Base-by-base conservation (phyloP, 306 rosid species). In the Comarum palustre region DNA sequence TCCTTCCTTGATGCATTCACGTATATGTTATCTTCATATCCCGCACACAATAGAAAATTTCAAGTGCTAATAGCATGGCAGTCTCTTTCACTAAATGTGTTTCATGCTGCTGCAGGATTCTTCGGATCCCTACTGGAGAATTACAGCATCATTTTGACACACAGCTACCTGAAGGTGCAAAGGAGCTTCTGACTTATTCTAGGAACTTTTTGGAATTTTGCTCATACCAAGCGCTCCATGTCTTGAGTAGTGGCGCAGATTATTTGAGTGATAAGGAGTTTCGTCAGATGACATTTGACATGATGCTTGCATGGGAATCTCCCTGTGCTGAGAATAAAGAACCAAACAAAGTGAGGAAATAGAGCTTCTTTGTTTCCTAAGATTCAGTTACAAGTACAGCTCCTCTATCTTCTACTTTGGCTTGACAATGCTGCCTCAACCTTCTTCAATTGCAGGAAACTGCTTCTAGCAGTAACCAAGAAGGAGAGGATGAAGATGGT, bases 261-360 rank as follows among this genome's bases (percentile, higher is more conserved):
- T 93, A 81, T 83, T 61, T 93, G 79, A 82, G 60, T 54, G 83
- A 82, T 54, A 78, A 84, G 55, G 94, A 88, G 9, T 85, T 94
- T 59, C 89, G 92, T 31, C 87, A 82, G 45, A 69, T 94, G 73
- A 81, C 96, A 29, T 93, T 81, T 62, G 98, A 93, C 75, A 90
- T 89, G 87, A 93, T 93, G 98, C 92, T 93, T 61, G 96, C 97
- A n/a, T 94, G 97, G 97, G 98, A 94, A 60, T 82, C n/a, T n/a
- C n/a, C n/a, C n/a, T 79, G 84, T 69, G 85, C 81, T 43, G 81
- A 82, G 71, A 81, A 76, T 34, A 34, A 34, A 72, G 73, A 75
- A 24, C n/a, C 59, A 22, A 69, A 75, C 68, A 78, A 80, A 76
- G 94, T 86, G 79, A 80, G 90, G 74, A 67, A 46, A 54, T 55